Percentiles rank a stretch among this genome's conserved stretches.
phyloP scores from a whole-genome alignment of 75 land plant species.

The Adiantum capillusveneris region DNA sequence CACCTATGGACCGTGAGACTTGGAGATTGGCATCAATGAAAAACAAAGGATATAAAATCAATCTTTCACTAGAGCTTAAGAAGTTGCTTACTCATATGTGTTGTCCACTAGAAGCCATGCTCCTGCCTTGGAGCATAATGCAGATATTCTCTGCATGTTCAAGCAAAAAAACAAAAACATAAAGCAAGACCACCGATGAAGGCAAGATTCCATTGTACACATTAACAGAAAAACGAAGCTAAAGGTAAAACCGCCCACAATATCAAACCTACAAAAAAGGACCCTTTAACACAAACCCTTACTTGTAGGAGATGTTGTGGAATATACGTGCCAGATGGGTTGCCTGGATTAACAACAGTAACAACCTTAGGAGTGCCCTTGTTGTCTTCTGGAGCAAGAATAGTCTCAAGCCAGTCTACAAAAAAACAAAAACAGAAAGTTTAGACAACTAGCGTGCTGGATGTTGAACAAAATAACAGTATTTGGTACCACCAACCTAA shows the following conservation, averaged over 20 bases:
- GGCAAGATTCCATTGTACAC: not conserved
- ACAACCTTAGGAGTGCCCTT: slow-evolving; percentile 84
- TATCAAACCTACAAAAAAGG: not conserved
- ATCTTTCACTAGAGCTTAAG: not conserved
- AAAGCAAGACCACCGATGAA: not conserved
- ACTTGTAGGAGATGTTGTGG: slow-evolving; percentile 85
- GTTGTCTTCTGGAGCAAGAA: slow-evolving; percentile 31
- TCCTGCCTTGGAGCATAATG: slow-evolving; percentile 70
- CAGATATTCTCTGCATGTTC: slow-evolving; percentile 62
- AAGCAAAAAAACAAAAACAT: not conserved
- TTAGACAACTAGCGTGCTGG: no score
- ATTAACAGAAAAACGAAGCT: slow-evolving; percentile 1
- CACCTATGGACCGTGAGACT: no score
- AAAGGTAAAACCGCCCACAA: not conserved
- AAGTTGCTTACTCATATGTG: slow-evolving; percentile 83
- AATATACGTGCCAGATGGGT: slow-evolving; percentile 88
- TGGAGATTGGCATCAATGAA: no score
- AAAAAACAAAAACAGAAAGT: no score
- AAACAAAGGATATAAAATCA: not conserved
- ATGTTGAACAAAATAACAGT: no score
- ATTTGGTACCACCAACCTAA: no score
- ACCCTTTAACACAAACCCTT: slow-evolving; percentile 3
- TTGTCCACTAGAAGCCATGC: slow-evolving; percentile 94
- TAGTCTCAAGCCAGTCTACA: slow-evolving; percentile 78
- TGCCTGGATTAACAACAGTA: slow-evolving; percentile 92